A percentile compares a stretch with the other conserved stretches of the same genome.
Conservation (phyloP, 768 basidiomycete genomes). For the Imleria badia region DNA sequence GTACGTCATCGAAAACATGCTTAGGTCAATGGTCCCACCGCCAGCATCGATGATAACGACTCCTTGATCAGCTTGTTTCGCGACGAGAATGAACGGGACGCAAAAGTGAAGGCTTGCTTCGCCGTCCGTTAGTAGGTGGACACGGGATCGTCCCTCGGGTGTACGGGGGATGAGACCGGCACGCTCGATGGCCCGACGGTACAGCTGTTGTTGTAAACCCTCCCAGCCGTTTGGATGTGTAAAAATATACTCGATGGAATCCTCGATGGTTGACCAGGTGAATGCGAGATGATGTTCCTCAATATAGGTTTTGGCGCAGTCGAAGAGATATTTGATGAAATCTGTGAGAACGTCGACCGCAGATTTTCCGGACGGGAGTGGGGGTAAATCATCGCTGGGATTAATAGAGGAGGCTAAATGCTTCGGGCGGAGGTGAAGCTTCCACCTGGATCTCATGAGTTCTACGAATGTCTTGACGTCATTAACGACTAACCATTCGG, state of each 20-base stretch:
- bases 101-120: conserved; percentile 34
- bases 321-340: background rate
- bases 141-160: conserved; percentile 9
- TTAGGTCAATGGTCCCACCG: conserved; percentile 34
- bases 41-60: conserved; percentile 31
- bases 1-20: conserved; percentile 32
- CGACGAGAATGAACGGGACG: conserved; percentile 39
- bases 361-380: conserved; percentile 18
- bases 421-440: conserved; percentile 21
- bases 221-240: conserved; percentile 32
- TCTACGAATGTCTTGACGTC: background rate
- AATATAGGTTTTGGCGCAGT: conserved; percentile 13
- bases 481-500: conserved; percentile 16
- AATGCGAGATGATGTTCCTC: conserved; percentile 14
- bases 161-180: conserved; percentile 21
- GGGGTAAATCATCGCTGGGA: conserved; percentile 30
- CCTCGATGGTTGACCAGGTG: conserved; percentile 15
- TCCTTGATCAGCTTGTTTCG: conserved; percentile 23
- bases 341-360: background rate
- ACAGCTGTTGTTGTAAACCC: background rate
- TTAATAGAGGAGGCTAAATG: conserved; percentile 13
- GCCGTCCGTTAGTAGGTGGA: background rate
- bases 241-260: conserved; percentile 19
- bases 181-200: conserved; percentile 18
- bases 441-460: conserved; percentile 20